Base-by-base conservation (phyloP, 2,329 filamentous ascomycete genomes). In the Fusarium staphyleae region DNA sequence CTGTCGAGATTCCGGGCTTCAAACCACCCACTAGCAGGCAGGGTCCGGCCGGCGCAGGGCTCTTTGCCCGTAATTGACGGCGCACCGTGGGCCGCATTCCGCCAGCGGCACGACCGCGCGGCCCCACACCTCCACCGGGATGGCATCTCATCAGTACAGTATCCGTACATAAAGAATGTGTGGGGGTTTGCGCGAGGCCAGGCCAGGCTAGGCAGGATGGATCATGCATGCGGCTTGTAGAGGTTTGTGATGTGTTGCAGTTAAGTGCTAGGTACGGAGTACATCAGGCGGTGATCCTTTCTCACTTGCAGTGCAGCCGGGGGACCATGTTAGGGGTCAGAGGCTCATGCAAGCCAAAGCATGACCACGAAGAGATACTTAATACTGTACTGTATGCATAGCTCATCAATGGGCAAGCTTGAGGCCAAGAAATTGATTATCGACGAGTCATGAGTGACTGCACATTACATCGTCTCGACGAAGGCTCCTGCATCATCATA, bases 401-500 rank as follows among this genome's bases (percentile, higher is more conserved):
- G 22, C 22, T 24, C 22, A 8, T 24, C 5, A 22, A 37, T 47
- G 11, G 22, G 26, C 18, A 35, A 30, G 43, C 12, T 22, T 34
- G 29, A 42, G 28, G 39, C 26, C 36, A 10, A 53, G 19, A 13
- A 13, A 41, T 43, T 26, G 33, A 45, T 29, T 16, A 28, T 34
- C 15, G 32, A 45, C 55, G 59, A 62, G 59, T 63, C 59, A 53
- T 62, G 48, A 44, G 48, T 42, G 59, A 41, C 47, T 57, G 33
- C 53, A 4, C 28, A 24, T 8, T 8, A 24, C 55, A 43, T 60
- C 54, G 36, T 54, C 53, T 63, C 30, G 51, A 63, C 49, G 36
- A 54, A 66, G 58, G 51, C 58, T 63, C 58, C 54, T 66, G 65
- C 65, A 67, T 67, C 62, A 66, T 66, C 65, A 67, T 52, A 58